Conservation (phyloP, 1,139 yeast species). For the Hanseniaspora sp. region DNA sequence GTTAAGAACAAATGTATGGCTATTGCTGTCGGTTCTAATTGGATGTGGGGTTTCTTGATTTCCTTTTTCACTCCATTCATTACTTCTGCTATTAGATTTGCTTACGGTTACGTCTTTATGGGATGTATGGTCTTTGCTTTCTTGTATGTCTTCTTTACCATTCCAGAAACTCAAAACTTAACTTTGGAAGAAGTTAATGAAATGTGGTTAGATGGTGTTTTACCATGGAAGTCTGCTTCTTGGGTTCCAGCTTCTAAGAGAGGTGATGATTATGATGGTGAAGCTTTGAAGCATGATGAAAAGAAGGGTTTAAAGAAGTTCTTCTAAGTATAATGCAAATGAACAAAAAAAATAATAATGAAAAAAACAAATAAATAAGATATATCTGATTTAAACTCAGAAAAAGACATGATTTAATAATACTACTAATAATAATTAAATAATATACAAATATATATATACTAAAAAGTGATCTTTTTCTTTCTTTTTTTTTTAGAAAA, state of each 20-base stretch:
- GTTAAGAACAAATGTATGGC: constrained; percentile 72
- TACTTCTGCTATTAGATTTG: constrained; percentile 42
- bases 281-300: constrained; percentile 25
- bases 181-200: constrained; percentile 63
- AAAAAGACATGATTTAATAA: no score
- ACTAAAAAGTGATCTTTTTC: no score
- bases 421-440: no score
- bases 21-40: constrained; percentile 59
- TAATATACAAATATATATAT: no score
- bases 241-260: constrained; percentile 27
- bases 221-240: constrained; percentile 26
- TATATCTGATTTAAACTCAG: no score
- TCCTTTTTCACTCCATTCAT: constrained; percentile 71
- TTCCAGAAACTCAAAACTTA: constrained; percentile 62
- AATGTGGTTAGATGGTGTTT: constrained; percentile 33
- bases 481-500: no score
- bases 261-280: constrained; percentile 22
- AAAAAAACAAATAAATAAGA: neutral
- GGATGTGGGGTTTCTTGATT: constrained; percentile 70
- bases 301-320: constrained; percentile 25
- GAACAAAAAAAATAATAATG: neutral
- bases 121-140: constrained; percentile 54
- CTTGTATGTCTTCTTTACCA: constrained; percentile 54
- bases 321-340: constrained; percentile 13
- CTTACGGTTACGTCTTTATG: constrained; percentile 66